Evolutionary conservation across 305 asterid genomes (phyloP).

Genomic region (Ajuga reptans): DNA sequence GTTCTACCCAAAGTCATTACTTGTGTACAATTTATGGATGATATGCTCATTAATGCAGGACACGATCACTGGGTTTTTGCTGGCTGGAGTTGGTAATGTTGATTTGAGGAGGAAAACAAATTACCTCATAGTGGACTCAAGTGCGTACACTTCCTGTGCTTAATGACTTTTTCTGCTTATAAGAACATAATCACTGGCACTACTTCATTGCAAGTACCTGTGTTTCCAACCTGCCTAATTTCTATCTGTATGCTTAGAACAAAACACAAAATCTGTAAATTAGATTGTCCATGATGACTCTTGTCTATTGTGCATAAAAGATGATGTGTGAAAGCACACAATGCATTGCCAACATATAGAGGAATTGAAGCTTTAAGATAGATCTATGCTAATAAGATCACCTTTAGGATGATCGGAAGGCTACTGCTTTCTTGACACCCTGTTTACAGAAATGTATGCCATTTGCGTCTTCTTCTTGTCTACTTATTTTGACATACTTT

Average conservation of each 20-base stretch:
- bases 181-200: neutral
- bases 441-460: neutral
- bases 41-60: conserved; percentile 45
- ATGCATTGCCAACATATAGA: neutral
- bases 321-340: neutral
- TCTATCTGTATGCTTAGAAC: neutral
- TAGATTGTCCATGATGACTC: neutral
- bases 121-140: conserved; percentile 84
- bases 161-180: neutral
- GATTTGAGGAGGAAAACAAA: conserved; percentile 59
- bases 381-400: neutral
- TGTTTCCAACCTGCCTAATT: neutral
- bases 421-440: neutral
- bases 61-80: conserved; percentile 81
- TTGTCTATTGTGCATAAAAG: neutral
- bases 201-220: neutral
- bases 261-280: neutral
- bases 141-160: conserved; percentile 37
- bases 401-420: neutral
- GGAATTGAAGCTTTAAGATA: neutral
- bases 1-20: neutral
- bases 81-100: conserved; percentile 85
- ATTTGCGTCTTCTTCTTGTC: neutral
- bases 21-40: neutral
- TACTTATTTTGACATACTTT: neutral